Percentiles rank a stretch among this genome's conserved stretches.
Evolutionary conservation across 164 flowering plant genomes (phyloP).

Genomic region (Chloranthus sessilifolius): DNA sequence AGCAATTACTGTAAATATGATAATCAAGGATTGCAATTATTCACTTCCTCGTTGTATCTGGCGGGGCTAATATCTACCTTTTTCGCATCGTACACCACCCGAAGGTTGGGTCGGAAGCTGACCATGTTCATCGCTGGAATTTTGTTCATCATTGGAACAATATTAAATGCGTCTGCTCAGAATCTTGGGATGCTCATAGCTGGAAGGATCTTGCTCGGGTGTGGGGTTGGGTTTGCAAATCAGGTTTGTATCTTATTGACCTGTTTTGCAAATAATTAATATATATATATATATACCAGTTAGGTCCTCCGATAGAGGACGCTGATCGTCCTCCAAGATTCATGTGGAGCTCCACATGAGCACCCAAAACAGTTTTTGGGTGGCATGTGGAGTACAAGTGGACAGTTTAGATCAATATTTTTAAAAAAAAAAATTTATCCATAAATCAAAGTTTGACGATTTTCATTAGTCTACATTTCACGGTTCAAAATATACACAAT

Average conservation of each 20-base stretch:
- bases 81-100: slow-evolving; percentile 84
- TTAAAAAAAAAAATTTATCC: no score
- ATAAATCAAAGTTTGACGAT: no score
- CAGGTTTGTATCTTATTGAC: slow-evolving; percentile 47
- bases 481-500: no score
- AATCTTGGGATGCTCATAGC: slow-evolving; percentile 80
- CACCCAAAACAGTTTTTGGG: no score
- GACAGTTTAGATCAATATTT: no score
- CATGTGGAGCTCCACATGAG: no score
- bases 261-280: no score
- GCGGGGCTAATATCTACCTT: slow-evolving; percentile 81
- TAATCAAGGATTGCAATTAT: slow-evolving; percentile 77
- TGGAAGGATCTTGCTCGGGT: slow-evolving; percentile 86
- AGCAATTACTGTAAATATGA: slow-evolving; percentile 96
- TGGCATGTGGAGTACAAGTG: no score
- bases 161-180: slow-evolving; percentile 67
- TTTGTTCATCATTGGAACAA: slow-evolving; percentile 65
- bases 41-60: slow-evolving; percentile 85
- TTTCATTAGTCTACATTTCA: no score
- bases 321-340: no score
- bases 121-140: slow-evolving; percentile 87
- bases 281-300: no score
- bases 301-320: no score
- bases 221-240: slow-evolving; percentile 96
- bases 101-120: slow-evolving; percentile 54